phyloP scores from a whole-genome alignment of 305 asterid genomes.

The Ruellia speciosa region DNA sequence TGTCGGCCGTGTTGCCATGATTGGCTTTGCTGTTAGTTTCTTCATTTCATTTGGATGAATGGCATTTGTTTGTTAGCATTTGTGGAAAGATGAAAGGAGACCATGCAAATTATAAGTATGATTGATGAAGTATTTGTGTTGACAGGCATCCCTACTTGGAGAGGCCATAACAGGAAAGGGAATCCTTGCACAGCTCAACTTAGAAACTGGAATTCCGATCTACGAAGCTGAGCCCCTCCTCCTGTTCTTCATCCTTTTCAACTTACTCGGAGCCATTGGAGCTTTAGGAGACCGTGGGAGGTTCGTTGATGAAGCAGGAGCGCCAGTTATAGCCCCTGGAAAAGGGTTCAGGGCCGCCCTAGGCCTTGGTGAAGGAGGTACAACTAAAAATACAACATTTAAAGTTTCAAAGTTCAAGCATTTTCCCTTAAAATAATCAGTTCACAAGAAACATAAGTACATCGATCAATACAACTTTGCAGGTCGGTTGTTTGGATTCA shows the following conservation, averaged over 20 bases:
- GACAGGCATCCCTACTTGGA: slow-evolving; percentile 63
- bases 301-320: slow-evolving; percentile 45
- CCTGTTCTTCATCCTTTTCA: slow-evolving; percentile 18
- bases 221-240: slow-evolving; percentile 39
- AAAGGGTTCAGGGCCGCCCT: slow-evolving; percentile 43
- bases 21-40: slow-evolving; percentile 80
- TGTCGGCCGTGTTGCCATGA: slow-evolving; percentile 97
- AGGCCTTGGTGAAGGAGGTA: slow-evolving; percentile 50
- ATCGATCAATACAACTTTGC: not conserved
- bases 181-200: slow-evolving; percentile 45
- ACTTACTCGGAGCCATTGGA: slow-evolving; percentile 16
- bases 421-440: not conserved
- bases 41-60: not conserved
- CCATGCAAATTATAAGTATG: slow-evolving; percentile 3
- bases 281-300: slow-evolving; percentile 74
- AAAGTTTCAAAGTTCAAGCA: too few relatives aligned
- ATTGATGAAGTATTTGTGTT: slow-evolving; percentile 25
- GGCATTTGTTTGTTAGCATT: too few relatives aligned
- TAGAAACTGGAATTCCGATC: slow-evolving; percentile 71
- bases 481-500: slow-evolving; percentile 94
- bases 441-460: not conserved
- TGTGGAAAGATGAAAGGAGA: not conserved
- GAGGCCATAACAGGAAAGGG: slow-evolving; percentile 75
- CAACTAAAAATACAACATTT: too few relatives aligned
- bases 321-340: slow-evolving; percentile 49